Evolutionary conservation across 2,329 filamentous ascomycete genomes (phyloP).

Genomic region (Pseudocercospora eumusae): DNA sequence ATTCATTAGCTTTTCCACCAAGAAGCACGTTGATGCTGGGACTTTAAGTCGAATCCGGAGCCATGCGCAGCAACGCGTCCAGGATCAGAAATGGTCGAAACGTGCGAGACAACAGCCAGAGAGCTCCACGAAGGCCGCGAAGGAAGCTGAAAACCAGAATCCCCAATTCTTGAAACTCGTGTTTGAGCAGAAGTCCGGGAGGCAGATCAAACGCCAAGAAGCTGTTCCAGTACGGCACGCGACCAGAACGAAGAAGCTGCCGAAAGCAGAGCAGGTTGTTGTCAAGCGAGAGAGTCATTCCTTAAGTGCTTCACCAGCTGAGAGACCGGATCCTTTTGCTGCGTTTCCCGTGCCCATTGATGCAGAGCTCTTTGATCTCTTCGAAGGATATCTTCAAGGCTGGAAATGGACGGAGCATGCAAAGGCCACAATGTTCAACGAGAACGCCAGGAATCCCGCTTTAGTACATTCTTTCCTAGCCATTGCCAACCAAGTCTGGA

Average conservation of each 20-base stretch:
- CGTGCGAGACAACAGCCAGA: neutral
- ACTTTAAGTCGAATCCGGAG: constrained; percentile 26
- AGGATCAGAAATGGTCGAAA: constrained; percentile 24
- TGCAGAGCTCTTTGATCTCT: constrained; percentile 19
- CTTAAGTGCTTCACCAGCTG: constrained; percentile 18
- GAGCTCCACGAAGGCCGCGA: neutral
- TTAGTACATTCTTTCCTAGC: constrained; percentile 24
- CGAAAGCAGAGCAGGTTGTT: neutral
- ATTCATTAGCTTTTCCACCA: constrained; percentile 24
- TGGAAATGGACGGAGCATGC: constrained; percentile 19
- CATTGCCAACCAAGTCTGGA: constrained; percentile 25
- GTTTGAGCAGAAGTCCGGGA: constrained; percentile 21
- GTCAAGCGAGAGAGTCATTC: constrained; percentile 20
- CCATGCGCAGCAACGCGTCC: constrained; percentile 28
- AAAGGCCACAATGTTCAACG: constrained; percentile 18
- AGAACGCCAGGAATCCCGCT: constrained; percentile 15
- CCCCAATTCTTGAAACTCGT: constrained; percentile 18
- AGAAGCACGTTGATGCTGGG: constrained; percentile 21
- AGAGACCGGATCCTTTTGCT: constrained; percentile 25
- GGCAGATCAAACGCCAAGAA: constrained; percentile 17
- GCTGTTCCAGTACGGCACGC: neutral
- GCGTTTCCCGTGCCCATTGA: constrained; percentile 23
- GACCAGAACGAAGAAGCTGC: constrained; percentile 6
- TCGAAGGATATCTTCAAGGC: constrained; percentile 15
- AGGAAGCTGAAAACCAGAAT: constrained; percentile 7